Conservation (phyloP, 768 basidiomycete species). For the Coprinopsis sp. region DNA sequence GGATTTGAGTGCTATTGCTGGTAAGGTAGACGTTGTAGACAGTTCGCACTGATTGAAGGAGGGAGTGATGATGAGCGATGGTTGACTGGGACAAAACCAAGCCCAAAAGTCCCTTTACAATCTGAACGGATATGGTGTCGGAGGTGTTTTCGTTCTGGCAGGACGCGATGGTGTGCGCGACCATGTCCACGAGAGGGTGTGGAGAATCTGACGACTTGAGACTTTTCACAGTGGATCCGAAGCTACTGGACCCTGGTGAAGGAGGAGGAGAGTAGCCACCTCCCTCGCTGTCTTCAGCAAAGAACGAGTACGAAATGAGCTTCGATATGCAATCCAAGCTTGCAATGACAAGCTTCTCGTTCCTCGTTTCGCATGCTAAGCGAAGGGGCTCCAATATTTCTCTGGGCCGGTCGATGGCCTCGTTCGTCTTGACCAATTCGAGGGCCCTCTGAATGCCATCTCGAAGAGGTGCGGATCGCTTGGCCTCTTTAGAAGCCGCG, state of each 20-base stretch:
- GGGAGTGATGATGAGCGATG: constrained; percentile 90
- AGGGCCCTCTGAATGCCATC: constrained; percentile 79
- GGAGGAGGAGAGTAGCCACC: constrained; percentile 63
- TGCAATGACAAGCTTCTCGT: constrained; percentile 91
- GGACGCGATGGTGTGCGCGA: constrained; percentile 90
- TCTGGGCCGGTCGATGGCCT: constrained; percentile 71
- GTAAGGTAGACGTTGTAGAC: constrained; percentile 98
- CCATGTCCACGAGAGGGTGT: constrained; percentile 84
- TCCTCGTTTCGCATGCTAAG: constrained; percentile 92
- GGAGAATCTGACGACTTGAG: constrained; percentile 50
- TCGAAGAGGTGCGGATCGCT: constrained; percentile 72
- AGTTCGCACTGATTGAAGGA: constrained; percentile 93
- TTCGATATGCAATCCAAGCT: constrained; percentile 98
- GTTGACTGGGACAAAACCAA: constrained; percentile 83
- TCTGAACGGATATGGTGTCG: constrained; percentile 89
- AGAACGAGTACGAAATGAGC: constrained; percentile 96
- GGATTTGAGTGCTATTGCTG: constrained; percentile 85
- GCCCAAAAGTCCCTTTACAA: constrained; percentile 91
- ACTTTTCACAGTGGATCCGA: constrained; percentile 35
- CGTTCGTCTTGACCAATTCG: constrained; percentile 72
- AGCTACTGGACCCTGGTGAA: constrained; percentile 53
- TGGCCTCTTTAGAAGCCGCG: constrained; percentile 83
- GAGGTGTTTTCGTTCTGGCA: constrained; percentile 86
- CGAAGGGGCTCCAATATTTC: constrained; percentile 96
- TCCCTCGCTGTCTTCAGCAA: constrained; percentile 60